phyloP scores from a whole-genome alignment of 2,329 filamentous ascomycete genomes.

The Phaeosphaeriaceae sp. region DNA sequence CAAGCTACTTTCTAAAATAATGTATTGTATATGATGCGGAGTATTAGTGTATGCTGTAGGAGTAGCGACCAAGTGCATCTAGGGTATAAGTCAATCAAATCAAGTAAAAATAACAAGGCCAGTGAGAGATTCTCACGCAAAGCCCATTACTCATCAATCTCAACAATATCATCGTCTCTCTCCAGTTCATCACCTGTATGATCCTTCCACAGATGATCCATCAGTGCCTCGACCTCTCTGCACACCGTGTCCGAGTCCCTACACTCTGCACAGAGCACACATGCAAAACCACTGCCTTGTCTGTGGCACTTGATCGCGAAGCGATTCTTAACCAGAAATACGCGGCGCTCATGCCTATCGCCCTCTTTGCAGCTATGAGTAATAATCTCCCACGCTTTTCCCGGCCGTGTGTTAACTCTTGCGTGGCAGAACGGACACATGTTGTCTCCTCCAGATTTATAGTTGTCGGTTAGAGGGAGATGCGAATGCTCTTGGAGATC shows the following conservation, averaged over 20 bases:
- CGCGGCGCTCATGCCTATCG: conserved; percentile 12
- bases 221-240: conserved; percentile 26
- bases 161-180: conserved; percentile 34
- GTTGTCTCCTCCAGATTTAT: conserved; percentile 27
- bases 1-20: conserved; percentile 18
- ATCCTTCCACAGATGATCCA: conserved; percentile 45
- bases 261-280: conserved; percentile 35
- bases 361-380: conserved; percentile 11
- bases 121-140: not conserved
- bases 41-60: not conserved
- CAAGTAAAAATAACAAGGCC: not conserved
- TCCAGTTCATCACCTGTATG: conserved; percentile 36
- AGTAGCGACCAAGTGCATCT: not conserved
- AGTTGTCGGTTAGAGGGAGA: conserved; percentile 33
- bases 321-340: conserved; percentile 34
- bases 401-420: conserved; percentile 23
- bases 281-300: conserved; percentile 36
- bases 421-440: conserved; percentile 38
- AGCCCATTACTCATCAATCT: conserved; percentile 7
- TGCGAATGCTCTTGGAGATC: conserved; percentile 32
- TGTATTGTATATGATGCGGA: not conserved
- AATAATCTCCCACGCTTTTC: conserved; percentile 42
- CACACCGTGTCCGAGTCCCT: conserved; percentile 38
- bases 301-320: conserved; percentile 44
- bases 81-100: not conserved